A percentile compares a stretch with the other conserved stretches of the same genome.
phyloP scores from a whole-genome alignment of 345 rosid genomes.

The Aquilaria sinensis region DNA sequence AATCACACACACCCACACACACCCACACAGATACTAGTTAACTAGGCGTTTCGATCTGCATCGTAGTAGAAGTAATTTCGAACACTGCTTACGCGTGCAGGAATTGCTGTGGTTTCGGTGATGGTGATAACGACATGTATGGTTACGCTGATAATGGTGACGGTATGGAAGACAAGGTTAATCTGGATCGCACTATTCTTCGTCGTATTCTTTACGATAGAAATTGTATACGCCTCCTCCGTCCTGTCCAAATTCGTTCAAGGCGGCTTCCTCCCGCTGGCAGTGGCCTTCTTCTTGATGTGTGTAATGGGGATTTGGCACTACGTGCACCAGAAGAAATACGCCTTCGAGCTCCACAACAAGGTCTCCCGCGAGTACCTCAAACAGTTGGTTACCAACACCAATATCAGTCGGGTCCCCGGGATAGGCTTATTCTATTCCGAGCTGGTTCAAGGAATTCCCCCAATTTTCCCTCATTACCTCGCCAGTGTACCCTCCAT shows the following conservation, averaged over 20 bases:
- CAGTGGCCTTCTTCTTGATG: conserved; percentile 29
- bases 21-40: too few species aligned
- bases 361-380: conserved; percentile 42
- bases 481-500: conserved; percentile 47
- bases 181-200: conserved; percentile 26
- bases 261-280: conserved; percentile 52
- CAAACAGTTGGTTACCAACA: conserved; percentile 28
- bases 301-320: conserved; percentile 47
- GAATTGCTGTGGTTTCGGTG: conserved; percentile 54
- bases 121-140: conserved; percentile 44
- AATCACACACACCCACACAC: too few species aligned
- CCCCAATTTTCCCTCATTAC: conserved; percentile 66
- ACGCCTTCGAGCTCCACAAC: conserved; percentile 44
- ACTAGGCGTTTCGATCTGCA: too few species aligned
- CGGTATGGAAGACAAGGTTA: conserved; percentile 47
- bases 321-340: conserved; percentile 33
- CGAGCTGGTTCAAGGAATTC: conserved; percentile 74
- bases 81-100: conserved; percentile 14
- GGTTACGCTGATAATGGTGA: conserved; percentile 46
- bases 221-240: conserved; percentile 28
- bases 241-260: conserved; percentile 43
- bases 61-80: not conserved
- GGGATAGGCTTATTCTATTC: conserved; percentile 70
- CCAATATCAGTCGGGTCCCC: conserved; percentile 39
- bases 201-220: conserved; percentile 20